Base-by-base conservation (phyloP, 192 early-diverging fungal species). In the Coemansia sp. region DNA sequence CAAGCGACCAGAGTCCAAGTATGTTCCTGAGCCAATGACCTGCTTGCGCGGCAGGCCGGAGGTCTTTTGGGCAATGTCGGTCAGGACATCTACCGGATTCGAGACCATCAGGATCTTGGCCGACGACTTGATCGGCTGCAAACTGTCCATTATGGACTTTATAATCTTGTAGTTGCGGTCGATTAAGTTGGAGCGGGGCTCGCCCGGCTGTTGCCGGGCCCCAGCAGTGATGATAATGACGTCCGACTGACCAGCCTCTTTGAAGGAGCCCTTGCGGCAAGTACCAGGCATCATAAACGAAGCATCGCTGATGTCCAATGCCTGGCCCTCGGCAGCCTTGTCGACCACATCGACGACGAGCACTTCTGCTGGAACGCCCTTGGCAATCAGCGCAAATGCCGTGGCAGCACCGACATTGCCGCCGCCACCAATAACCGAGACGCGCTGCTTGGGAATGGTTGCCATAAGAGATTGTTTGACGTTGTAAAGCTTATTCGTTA, bases 21-120 rank as follows among this genome's bases (percentile, higher is more conserved):
- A 90, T 0, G 91, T 93, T n/a, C 91, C 90, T 0, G 89, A 90
- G 28, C 91, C 91, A 61, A 93, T 79, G 7, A 93, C 91, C 60
- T 92, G 91, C 11, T 72, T 69, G 41, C 68, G 71, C 10, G 91
- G 91, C 20, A 92, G 62, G 0, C 91, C 91, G 11, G 85, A 86
- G 3, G 90, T 70, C 58, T 90, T 87, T 53, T 92, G 90, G 6
- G 91, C 91, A 74, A 93, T 90, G 46, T 80, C 76, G 6, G 90
- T 92, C 51, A 93, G 79, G 40, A 93, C 73, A 51, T 93, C 89
- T 28, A 90, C 89, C 3, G 91, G 90, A 53, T 93, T 93, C 14
- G 91, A 83, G 15, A 93, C 88, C 31, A 93, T 54, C 38, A 93
- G 60, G n/a, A 93, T 64, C 51, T 87, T 85, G 28, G 85, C 81